A percentile compares a stretch with the other conserved stretches of the same genome.
Conservation (phyloP, 805 yeast species). For the Pichia occidentalis region DNA sequence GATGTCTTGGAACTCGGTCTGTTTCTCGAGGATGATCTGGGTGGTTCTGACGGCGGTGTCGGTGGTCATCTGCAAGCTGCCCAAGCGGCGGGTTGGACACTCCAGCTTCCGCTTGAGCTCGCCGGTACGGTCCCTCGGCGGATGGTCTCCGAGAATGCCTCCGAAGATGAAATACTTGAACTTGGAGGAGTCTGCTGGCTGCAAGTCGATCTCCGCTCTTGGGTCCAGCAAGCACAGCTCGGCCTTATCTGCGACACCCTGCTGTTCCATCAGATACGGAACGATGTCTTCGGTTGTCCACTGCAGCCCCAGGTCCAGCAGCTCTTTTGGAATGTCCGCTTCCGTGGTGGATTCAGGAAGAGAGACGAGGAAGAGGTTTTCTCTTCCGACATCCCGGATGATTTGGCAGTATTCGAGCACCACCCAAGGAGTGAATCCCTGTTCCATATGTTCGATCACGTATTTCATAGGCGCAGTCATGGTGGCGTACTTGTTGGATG, state of each 20-base stretch:
- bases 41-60: conserved; percentile 96
- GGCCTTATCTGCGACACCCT: conserved; percentile 26
- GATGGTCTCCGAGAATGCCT: conserved; percentile 93
- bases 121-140: conserved; percentile 88
- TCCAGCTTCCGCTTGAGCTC: conserved; percentile 78
- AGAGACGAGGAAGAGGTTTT: conserved; percentile 70
- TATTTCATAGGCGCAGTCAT: conserved; percentile 88
- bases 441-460: conserved; percentile 96
- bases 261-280: conserved; percentile 25
- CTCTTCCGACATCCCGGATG: conserved; percentile 72
- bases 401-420: conserved; percentile 79
- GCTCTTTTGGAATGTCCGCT: conserved; percentile 54
- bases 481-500: background rate
- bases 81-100: conserved; percentile 80
- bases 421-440: conserved; percentile 96
- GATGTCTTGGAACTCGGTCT: conserved; percentile 57
- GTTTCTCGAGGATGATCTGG: conserved; percentile 60
- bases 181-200: conserved; percentile 55
- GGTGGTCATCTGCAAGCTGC: conserved; percentile 90
- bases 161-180: conserved; percentile 94
- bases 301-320: conserved; percentile 58
- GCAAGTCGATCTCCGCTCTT: conserved; percentile 65
- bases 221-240: conserved; percentile 87
- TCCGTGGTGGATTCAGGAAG: conserved; percentile 58
- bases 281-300: conserved; percentile 76